Conservation (phyloP, 371 early-diverging fungal genomes). For the Parasitella parasitica region DNA sequence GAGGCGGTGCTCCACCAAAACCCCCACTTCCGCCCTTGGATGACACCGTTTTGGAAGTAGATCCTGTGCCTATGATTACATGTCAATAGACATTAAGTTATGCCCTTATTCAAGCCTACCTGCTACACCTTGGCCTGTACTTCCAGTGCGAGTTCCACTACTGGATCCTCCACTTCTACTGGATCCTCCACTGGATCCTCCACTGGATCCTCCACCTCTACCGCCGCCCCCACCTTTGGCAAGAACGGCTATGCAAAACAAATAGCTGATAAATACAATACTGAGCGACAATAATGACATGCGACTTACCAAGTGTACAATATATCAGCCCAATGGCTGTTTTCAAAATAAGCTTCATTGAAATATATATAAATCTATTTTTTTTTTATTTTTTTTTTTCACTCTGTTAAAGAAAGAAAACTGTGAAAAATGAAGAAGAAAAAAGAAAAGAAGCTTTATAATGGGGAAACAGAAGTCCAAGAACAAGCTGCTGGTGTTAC, state of each 20-base stretch:
- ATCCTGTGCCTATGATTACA: conserved; percentile 1
- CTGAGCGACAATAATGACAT: background rate
- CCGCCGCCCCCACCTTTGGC: conserved; percentile 31
- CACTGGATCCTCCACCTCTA: conserved; percentile 11
- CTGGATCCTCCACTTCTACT: conserved; percentile 9
- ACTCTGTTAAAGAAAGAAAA: background rate
- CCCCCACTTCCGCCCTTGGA: conserved; percentile 43
- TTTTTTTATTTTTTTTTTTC: too few species aligned
- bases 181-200: conserved; percentile 27
- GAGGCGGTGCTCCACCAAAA: conserved; percentile 19
- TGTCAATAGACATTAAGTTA: too few species aligned
- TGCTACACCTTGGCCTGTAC: conserved; percentile 11
- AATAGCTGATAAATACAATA: background rate
- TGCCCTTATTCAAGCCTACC: conserved; percentile 1
- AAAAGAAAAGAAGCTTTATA: background rate
- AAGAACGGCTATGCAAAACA: conserved; percentile 12
- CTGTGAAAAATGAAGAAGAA: background rate
- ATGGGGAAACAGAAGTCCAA: conserved; percentile 1
- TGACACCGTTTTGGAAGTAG: conserved; percentile 17
- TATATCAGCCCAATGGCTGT: conserved; percentile 8
- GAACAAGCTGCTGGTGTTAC: background rate
- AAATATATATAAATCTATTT: too few species aligned
- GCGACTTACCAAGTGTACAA: conserved; percentile 12
- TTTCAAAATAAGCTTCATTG: conserved; percentile 6
- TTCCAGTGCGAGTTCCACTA: background rate